Conservation (phyloP, 1,284 basidiomycete genomes). For the Ustilago vetiveriae region DNA sequence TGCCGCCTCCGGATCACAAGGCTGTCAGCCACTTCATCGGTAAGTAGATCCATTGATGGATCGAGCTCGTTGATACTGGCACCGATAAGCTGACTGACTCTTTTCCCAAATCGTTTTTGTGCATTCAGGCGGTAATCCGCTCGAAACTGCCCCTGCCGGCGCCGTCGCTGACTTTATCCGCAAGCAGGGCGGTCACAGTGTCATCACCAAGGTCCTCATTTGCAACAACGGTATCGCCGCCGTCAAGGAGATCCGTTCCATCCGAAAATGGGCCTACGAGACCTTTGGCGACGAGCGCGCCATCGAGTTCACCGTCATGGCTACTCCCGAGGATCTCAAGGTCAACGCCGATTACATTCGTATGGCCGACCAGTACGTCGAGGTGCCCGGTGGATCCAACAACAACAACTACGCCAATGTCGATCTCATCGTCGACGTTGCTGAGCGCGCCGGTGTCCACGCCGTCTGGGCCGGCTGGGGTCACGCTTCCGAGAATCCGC, state of each 20-base stretch:
- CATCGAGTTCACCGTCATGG: slow-evolving; percentile 99
- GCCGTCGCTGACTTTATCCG: slow-evolving; percentile 91
- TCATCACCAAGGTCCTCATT: slow-evolving; percentile 88
- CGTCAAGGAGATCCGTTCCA: slow-evolving; percentile 98
- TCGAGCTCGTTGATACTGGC: not conserved
- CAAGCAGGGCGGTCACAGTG: slow-evolving; percentile 91
- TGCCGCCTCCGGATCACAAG: slow-evolving; percentile 59
- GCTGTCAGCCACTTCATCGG: slow-evolving; percentile 63
- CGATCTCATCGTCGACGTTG: slow-evolving; percentile 97
- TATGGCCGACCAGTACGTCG: slow-evolving; percentile 99
- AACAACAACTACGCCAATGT: slow-evolving; percentile 99
- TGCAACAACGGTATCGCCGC: slow-evolving; percentile 86
- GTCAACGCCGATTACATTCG: slow-evolving; percentile 99
- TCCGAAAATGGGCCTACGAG: slow-evolving; percentile 99
- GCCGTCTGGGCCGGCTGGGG: slow-evolving; percentile 99
- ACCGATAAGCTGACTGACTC: slow-evolving; percentile 1
- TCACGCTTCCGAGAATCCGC: slow-evolving; percentile 98
- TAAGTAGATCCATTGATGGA: no score
- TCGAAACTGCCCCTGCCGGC: slow-evolving; percentile 82
- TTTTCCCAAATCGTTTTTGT: not conserved
- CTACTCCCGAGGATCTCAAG: slow-evolving; percentile 93
- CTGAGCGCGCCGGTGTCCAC: slow-evolving; percentile 95
- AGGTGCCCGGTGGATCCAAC: slow-evolving; percentile 97
- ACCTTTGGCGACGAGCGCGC: slow-evolving; percentile 95
- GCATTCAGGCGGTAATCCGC: slow-evolving; percentile 82